These are phyloP conservation scores for Annona cherimola DNA, from an alignment of 164 flowering plant genomes.

Conservation along the genomic window DNA sequence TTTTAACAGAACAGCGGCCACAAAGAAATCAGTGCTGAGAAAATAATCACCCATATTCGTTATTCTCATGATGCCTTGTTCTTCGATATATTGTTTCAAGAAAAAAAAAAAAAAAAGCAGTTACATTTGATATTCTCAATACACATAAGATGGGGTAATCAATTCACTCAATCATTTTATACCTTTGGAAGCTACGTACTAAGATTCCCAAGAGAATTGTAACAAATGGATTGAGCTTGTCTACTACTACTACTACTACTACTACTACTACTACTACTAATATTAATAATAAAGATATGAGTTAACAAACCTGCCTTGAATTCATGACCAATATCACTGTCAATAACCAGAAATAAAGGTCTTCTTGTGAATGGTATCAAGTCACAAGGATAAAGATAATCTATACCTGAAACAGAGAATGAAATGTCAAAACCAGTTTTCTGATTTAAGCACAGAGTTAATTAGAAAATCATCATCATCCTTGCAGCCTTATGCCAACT, in stretches of 20 bases:
- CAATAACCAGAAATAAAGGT: conserved; percentile 78
- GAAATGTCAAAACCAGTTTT: conserved; percentile 5
- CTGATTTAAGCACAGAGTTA: neutral
- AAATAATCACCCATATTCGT: neutral
- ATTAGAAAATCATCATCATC: neutral
- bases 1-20: neutral
- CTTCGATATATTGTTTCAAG: no score
- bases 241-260: no score
- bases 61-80: neutral
- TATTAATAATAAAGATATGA: conserved; percentile 1
- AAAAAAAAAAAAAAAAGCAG: no score
- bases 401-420: conserved; percentile 46
- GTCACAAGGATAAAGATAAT: conserved; percentile 76
- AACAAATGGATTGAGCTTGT: no score
- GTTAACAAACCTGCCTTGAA: conserved; percentile 67
- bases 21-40: neutral
- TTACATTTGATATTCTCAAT: no score
- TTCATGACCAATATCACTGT: conserved; percentile 73
- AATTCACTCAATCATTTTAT: no score
- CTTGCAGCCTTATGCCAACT: no score
- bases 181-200: no score
- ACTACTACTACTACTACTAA: no score
- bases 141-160: no score
- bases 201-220: no score
- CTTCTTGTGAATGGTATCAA: conserved; percentile 90